These are phyloP conservation scores for Cercospora sojina DNA, from an alignment of 2,329 filamentous ascomycete genomes.

Conservation along the genomic window DNA sequence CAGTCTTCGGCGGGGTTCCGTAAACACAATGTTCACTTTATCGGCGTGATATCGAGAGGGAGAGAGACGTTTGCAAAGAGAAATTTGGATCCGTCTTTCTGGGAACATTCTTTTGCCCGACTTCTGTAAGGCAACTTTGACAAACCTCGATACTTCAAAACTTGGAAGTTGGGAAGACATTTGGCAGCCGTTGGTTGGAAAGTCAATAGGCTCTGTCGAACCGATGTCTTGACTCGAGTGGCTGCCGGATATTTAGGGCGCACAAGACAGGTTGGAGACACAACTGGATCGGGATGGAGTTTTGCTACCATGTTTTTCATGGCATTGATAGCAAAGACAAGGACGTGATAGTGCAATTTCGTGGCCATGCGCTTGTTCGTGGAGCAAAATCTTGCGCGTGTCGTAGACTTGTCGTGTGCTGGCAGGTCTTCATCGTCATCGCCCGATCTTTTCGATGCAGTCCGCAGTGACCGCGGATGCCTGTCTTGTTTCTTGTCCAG, in stretches of 20 bases:
- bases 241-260: not conserved
- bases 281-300: not conserved
- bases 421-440: not conserved
- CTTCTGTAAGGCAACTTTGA: not conserved
- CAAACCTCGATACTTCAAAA: not conserved
- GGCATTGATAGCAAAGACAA: not conserved
- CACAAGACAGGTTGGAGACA: not conserved
- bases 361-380: not conserved
- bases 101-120: not conserved
- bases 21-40: not conserved
- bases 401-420: not conserved
- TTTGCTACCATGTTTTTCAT: not conserved
- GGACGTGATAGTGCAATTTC: not conserved
- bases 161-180: not conserved
- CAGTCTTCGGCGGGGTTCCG: not conserved
- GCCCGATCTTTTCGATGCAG: not conserved
- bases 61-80: not conserved
- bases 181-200: not conserved
- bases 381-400: not conserved
- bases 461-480: not conserved
- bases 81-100: not conserved
- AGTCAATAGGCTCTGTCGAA: not conserved
- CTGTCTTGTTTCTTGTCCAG: not conserved
- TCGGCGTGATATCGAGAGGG: not conserved
- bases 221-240: slow-evolving; percentile 2